Conservation (phyloP, 2,329 filamentous ascomycete species). For the Trichophyton mentagrophytes region DNA sequence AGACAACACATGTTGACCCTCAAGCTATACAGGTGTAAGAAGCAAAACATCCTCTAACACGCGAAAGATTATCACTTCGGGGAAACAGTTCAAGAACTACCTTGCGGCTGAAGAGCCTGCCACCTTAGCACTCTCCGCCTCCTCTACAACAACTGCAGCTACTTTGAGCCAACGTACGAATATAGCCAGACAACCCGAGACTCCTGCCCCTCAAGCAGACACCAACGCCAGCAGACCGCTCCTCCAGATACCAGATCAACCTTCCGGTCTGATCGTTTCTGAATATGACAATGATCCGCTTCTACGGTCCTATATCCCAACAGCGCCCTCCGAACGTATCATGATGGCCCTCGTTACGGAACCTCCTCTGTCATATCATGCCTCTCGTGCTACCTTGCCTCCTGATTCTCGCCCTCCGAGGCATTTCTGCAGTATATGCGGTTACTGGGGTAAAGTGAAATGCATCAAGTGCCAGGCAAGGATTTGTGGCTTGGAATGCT, state of each 20-base stretch:
- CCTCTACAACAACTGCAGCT: conserved; percentile 5
- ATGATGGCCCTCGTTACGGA: conserved; percentile 35
- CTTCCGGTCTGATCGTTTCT: conserved; percentile 23
- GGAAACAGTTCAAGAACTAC: conserved; percentile 39
- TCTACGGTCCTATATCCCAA: conserved; percentile 31
- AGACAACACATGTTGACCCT: not conserved
- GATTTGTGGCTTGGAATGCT: conserved; percentile 38
- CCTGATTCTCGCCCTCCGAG: conserved; percentile 22
- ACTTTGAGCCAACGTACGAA: conserved; percentile 6
- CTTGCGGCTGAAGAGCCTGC: conserved; percentile 39
- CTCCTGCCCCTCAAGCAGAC: not conserved
- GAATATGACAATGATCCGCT: conserved; percentile 31
- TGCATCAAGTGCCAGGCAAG: conserved; percentile 36
- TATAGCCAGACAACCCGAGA: conserved; percentile 13
- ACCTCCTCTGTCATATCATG: conserved; percentile 36
- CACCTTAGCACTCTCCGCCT: conserved; percentile 15
- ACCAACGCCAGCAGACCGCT: conserved; percentile 1
- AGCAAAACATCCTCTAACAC: conserved; percentile 36
- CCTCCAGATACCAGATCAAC: not conserved
- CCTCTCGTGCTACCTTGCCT: conserved; percentile 30
- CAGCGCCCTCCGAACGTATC: conserved; percentile 33
- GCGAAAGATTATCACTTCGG: conserved; percentile 36
- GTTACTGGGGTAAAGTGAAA: conserved; percentile 39
- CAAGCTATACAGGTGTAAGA: conserved; percentile 19
- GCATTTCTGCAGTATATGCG: conserved; percentile 37